These are phyloP conservation scores for Dendrobium nobile DNA, from an alignment of 106 monocot genomes.

Conservation along the genomic window DNA sequence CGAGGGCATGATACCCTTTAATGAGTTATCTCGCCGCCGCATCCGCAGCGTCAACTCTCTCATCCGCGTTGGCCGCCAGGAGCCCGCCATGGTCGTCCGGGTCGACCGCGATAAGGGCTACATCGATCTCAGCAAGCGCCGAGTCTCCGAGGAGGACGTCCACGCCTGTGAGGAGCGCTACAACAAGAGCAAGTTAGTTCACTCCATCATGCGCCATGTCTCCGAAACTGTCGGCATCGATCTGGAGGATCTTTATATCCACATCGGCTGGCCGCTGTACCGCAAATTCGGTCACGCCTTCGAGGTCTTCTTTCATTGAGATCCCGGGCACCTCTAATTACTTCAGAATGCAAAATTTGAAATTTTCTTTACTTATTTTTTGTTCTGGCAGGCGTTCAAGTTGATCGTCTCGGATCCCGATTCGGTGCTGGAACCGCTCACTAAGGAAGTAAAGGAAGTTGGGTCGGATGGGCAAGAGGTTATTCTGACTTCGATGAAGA, in stretches of 20 bases:
- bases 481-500: neutral
- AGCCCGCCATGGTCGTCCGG: slow-evolving; percentile 82
- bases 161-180: slow-evolving; percentile 82
- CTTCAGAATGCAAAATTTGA: neutral
- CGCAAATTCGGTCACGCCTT: slow-evolving; percentile 85
- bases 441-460: slow-evolving; percentile 49
- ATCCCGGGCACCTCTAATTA: neutral
- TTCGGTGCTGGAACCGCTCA: slow-evolving; percentile 44
- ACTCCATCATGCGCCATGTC: slow-evolving; percentile 98
- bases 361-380: neutral
- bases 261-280: slow-evolving; percentile 69
- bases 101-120: slow-evolving; percentile 93
- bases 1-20: slow-evolving; percentile 99
- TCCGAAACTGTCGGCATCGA: slow-evolving; percentile 56
- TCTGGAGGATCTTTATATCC: slow-evolving; percentile 62
- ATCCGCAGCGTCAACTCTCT: slow-evolving; percentile 79
- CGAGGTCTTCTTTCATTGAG: slow-evolving; percentile 36
- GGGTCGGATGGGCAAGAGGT: slow-evolving; percentile 66
- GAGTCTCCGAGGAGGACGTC: slow-evolving; percentile 96
- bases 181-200: slow-evolving; percentile 92
- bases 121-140: slow-evolving; percentile 89
- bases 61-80: slow-evolving; percentile 67
- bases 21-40: slow-evolving; percentile 97
- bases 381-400: slow-evolving; percentile 42
- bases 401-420: slow-evolving; percentile 60